Percentiles rank a stretch among this genome's conserved stretches.
phyloP scores from a whole-genome alignment of 1,284 basidiomycete species.

The Tilletia indica region DNA sequence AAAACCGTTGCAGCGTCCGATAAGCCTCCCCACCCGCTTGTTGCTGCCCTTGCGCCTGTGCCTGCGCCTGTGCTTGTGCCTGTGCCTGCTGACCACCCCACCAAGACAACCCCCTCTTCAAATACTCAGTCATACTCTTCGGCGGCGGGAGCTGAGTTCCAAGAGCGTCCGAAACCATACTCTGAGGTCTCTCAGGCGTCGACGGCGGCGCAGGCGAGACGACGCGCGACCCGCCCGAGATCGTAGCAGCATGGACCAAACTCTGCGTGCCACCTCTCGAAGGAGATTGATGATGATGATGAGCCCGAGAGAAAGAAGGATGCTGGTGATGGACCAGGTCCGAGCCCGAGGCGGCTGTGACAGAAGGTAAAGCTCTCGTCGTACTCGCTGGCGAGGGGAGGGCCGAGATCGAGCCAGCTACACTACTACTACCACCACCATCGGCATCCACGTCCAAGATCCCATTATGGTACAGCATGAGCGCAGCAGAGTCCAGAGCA shows the following conservation, averaged over 20 bases:
- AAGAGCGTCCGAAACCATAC: too few species aligned
- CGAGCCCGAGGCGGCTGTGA: too few species aligned
- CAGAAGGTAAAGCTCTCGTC: too few species aligned
- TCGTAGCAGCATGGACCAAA: too few species aligned
- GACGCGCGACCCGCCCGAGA: too few species aligned
- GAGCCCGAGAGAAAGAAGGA: too few species aligned
- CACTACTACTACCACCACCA: background rate
- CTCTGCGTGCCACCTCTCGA: too few species aligned
- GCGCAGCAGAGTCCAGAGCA: background rate
- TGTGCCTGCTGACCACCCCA: background rate
- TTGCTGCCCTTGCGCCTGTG: background rate
- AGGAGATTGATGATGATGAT: too few species aligned
- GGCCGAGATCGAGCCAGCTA: background rate
- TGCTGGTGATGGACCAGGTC: too few species aligned
- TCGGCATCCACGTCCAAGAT: background rate
- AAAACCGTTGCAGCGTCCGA: background rate
- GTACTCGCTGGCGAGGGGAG: too few species aligned
- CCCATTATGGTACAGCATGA: background rate
- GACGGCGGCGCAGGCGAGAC: too few species aligned
- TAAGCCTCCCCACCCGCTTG: background rate
- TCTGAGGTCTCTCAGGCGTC: too few species aligned
- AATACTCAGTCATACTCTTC: conserved; percentile 4
- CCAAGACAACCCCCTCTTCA: background rate
- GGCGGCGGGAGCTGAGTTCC: background rate
- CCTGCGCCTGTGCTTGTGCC: background rate